phyloP scores from a whole-genome alignment of 306 rosid genomes.

The Pueraria montana region DNA sequence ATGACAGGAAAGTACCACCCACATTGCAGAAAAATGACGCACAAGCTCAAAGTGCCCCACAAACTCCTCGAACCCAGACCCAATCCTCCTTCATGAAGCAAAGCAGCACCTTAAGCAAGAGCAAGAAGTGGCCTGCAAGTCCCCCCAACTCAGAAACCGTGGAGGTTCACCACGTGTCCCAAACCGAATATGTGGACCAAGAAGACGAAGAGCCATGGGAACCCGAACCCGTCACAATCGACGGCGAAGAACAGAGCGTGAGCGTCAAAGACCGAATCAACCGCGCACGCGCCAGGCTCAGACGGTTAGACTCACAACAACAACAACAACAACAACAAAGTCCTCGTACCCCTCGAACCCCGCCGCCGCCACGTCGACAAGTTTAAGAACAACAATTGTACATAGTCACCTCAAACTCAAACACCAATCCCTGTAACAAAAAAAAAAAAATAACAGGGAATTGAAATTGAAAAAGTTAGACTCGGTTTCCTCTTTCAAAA shows the following conservation, averaged over 20 bases:
- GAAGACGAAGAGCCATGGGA: conserved; percentile 5
- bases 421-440: not conserved
- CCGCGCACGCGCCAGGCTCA: conserved; percentile 55
- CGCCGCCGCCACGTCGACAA: not conserved
- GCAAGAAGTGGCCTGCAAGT: conserved; percentile 51
- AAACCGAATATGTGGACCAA: not conserved
- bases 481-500: not conserved
- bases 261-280: conserved; percentile 46
- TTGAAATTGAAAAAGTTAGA: not conserved
- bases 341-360: conserved; percentile 40
- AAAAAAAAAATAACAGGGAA: not conserved
- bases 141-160: not conserved
- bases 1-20: not conserved
- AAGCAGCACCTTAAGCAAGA: conserved; percentile 44
- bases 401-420: not conserved
- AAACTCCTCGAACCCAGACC: not conserved
- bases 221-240: not conserved
- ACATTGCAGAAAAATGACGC: conserved; percentile 56
- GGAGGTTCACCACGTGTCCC: not conserved
- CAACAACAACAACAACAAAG: not conserved
- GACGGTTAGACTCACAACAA: conserved; percentile 33
- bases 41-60: conserved; percentile 28
- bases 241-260: not conserved
- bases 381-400: conserved; percentile 11
- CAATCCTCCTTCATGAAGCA: conserved; percentile 54